phyloP scores from a whole-genome alignment of 202 grass and related monocot genomes.

The Carex arenaria region DNA sequence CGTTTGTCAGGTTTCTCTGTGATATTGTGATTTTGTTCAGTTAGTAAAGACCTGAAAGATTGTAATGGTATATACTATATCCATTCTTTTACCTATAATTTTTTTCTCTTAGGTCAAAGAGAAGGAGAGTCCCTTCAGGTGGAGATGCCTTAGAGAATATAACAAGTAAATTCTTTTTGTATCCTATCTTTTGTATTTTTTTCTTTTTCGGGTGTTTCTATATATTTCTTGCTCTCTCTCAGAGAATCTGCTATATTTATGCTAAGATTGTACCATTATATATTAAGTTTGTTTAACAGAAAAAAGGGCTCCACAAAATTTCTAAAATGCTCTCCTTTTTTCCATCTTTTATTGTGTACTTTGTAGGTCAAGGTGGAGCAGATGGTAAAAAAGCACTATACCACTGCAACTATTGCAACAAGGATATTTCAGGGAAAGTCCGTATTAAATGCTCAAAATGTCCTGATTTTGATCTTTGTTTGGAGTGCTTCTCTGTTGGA shows the following conservation, averaged over 20 bases:
- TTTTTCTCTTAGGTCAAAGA: conserved; percentile 62
- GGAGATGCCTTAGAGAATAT: conserved; percentile 76
- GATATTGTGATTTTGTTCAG: neutral
- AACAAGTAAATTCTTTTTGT: conserved; percentile 26
- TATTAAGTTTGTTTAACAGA: neutral
- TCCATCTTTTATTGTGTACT: neutral
- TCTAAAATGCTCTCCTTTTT: neutral
- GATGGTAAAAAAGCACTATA: conserved; percentile 92
- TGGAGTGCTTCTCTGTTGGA: conserved; percentile 93
- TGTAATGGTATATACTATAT: neutral
- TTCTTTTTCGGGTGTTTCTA: neutral
- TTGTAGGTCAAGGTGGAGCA: conserved; percentile 33
- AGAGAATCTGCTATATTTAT: neutral
- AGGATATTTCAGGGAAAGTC: conserved; percentile 97
- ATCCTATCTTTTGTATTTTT: neutral
- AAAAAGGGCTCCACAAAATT: neutral
- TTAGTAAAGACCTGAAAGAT: neutral
- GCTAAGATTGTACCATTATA: neutral
- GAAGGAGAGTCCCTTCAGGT: conserved; percentile 65
- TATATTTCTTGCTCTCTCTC: neutral
- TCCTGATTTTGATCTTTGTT: conserved; percentile 93
- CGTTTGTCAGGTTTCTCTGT: neutral
- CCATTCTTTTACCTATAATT: neutral
- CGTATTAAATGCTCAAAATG: conserved; percentile 98
- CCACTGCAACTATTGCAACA: conserved; percentile 99